Evolutionary conservation across 2,329 filamentous ascomycete genomes (phyloP), one percentile per base, ranked within the genome.

Genomic region (Trichoderma afroharzianum): DNA sequence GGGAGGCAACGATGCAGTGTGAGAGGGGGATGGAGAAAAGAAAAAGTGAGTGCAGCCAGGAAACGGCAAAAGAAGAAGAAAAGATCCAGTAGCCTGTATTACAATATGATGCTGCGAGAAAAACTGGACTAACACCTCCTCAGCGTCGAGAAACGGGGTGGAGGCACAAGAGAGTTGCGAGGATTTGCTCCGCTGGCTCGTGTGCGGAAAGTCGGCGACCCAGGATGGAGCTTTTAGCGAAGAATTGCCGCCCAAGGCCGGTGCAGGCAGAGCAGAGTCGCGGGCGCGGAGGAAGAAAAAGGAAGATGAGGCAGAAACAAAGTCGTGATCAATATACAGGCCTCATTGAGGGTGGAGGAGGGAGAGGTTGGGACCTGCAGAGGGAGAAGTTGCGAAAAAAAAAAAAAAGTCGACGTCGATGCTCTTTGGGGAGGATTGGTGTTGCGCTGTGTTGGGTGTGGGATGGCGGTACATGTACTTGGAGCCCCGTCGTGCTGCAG

Each of bases 241-340:
- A 43, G 63, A 71, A 63, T 58, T 59, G 59, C 67, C 71, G 71
- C 61, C 59, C 28, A 21, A 3, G 59, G 58, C 53, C 33, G 39
- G 53, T 59, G 58, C 59, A 39, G 33, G 39, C 26, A 70, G 73
- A 62, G 62, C 72, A 73, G 74, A 72, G 68, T 63, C 58, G 74
- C 47, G 53, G 67, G 68, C 70, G 66, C 72, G 71, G 74, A 73
- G 62, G 8, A 47, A 70, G 69, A 53, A 59, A 69, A 47, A 18
- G 57, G 59, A 33, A 50, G 53, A 66, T 58, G 69, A 75, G 73
- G 71, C 75, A 76, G 76, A 78, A 78, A 78, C 76, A 75, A 78
- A 79, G 74, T 74, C 76, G 66, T 43, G 74, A 77, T 81, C 77
- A 80, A 80, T 80, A 80, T 79, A 81, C 78, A 81, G 76, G 79